These are phyloP conservation scores for Pseudocercospora musae DNA, from an alignment of 2,329 filamentous ascomycete species.

Conservation along the genomic window DNA sequence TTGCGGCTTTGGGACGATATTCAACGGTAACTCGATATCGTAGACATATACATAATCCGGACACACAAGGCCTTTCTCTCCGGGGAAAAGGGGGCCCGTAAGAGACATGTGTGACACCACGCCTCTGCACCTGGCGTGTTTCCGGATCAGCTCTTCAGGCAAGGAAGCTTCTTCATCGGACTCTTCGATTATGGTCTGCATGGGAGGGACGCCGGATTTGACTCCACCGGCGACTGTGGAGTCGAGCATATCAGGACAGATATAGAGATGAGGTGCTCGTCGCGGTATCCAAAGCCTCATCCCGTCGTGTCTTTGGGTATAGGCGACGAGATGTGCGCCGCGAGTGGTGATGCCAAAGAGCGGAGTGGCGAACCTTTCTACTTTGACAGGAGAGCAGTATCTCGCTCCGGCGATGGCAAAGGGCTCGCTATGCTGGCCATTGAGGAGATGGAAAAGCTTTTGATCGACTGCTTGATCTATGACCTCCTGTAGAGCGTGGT, in stretches of 20 bases:
- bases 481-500: conserved; percentile 61
- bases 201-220: conserved; percentile 72
- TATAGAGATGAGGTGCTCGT: conserved; percentile 72
- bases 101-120: conserved; percentile 80
- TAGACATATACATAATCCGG: conserved; percentile 89
- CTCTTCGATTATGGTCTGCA: conserved; percentile 80
- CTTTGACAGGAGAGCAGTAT: conserved; percentile 61
- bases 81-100: conserved; percentile 68
- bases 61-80: conserved; percentile 76
- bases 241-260: conserved; percentile 83
- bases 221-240: conserved; percentile 88
- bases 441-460: conserved; percentile 68
- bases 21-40: conserved; percentile 71
- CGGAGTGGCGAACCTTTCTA: conserved; percentile 69
- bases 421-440: conserved; percentile 72
- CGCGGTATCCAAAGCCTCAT: conserved; percentile 80
- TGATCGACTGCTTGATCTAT: conserved; percentile 46
- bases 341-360: conserved; percentile 73
- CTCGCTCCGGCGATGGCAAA: conserved; percentile 69
- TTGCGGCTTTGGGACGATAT: conserved; percentile 68
- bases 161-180: conserved; percentile 84
- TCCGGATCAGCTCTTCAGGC: conserved; percentile 63
- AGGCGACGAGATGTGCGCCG: conserved; percentile 76
- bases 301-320: conserved; percentile 52
- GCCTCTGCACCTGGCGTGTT: conserved; percentile 57